These are phyloP conservation scores for Podospora sp. DNA, from an alignment of 495 filamentous ascomycete species.

Conservation along the genomic window DNA sequence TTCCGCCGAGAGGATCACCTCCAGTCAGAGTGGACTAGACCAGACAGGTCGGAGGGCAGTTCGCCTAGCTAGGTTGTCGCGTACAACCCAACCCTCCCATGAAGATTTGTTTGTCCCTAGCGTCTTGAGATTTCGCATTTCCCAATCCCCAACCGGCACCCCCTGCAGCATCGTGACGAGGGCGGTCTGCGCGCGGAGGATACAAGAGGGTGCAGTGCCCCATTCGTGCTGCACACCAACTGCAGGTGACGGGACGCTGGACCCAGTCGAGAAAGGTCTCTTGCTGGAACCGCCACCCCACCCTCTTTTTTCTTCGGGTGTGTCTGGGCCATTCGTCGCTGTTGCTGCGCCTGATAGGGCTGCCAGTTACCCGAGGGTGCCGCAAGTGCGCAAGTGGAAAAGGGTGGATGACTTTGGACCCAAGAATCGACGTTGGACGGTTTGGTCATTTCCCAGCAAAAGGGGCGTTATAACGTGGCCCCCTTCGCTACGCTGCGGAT, in stretches of 20 bases:
- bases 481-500: neutral
- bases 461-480: neutral
- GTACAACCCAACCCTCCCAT: neutral
- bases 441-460: slow-evolving; percentile 7
- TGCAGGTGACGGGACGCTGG: slow-evolving; percentile 11
- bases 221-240: slow-evolving; percentile 3
- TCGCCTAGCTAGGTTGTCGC: neutral
- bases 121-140: neutral
- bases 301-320: neutral
- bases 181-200: neutral
- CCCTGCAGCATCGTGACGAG: slow-evolving; percentile 9
- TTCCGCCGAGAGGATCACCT: neutral
- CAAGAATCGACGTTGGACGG: neutral
- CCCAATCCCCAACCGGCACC: neutral
- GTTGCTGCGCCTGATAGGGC: slow-evolving; percentile 9
- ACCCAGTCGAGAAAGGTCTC: neutral
- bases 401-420: slow-evolving; percentile 9
- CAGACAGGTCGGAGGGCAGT: neutral
- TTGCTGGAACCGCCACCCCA: neutral
- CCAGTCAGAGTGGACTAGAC: too few relatives aligned
- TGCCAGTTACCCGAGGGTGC: slow-evolving; percentile 4
- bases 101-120: slow-evolving; percentile 9
- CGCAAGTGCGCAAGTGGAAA: too few relatives aligned
- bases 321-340: neutral
- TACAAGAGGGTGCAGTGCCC: slow-evolving; percentile 2